Evolutionary conservation across 73 alveolate species (phyloP).

Genomic region (Tetrahymena elliotti): DNA sequence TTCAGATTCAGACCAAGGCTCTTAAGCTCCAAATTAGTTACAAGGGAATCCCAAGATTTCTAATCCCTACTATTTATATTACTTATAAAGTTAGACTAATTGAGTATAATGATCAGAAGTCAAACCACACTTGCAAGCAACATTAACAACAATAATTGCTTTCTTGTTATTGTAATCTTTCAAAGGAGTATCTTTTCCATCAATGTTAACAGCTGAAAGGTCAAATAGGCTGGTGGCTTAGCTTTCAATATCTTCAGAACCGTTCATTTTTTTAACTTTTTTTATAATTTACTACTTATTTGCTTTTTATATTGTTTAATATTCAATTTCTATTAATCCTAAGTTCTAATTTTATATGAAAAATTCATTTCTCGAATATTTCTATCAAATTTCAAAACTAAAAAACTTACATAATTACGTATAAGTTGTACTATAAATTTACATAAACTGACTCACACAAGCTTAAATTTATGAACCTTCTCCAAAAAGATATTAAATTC

Average conservation of each 20-base stretch:
- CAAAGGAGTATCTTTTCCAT: background rate
- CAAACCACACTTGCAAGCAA: conserved; percentile 18
- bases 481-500: background rate
- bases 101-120: conserved; percentile 2
- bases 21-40: conserved; percentile 15
- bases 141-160: conserved; percentile 14
- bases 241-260: background rate
- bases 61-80: conserved; percentile 3
- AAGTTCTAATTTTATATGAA: no score
- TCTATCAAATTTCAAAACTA: background rate
- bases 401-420: background rate
- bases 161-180: background rate
- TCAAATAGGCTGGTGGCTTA: background rate
- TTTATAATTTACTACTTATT: background rate
- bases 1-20: conserved; percentile 12
- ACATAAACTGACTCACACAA: background rate
- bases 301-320: background rate
- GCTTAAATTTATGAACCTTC: background rate
- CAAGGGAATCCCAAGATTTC: conserved; percentile 42
- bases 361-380: background rate
- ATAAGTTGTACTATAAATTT: background rate
- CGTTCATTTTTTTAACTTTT: background rate
- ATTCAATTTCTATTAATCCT: background rate
- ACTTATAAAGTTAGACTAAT: conserved; percentile 7
- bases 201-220: background rate